phyloP scores from a whole-genome alignment of 306 rosid genomes.

The Cotoneaster glaucophyllus region DNA sequence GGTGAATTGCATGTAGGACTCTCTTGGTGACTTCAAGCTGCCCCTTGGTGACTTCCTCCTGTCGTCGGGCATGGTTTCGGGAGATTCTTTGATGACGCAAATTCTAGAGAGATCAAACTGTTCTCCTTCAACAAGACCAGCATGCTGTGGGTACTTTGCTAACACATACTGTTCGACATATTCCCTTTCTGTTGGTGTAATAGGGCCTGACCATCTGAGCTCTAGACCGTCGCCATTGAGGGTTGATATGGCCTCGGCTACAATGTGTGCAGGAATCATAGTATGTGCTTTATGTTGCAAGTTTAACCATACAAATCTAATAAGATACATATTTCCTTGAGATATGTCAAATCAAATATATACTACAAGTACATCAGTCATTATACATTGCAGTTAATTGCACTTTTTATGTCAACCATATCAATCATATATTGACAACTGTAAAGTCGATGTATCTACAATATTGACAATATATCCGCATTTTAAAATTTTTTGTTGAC shows the following conservation, averaged over 20 bases:
- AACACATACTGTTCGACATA: constrained; percentile 76
- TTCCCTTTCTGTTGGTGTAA: constrained; percentile 76
- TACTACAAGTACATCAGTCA: too few relatives aligned
- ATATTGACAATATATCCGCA: too few relatives aligned
- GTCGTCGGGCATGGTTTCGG: constrained; percentile 43
- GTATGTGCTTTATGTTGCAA: constrained; percentile 41
- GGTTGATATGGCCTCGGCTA: constrained; percentile 56
- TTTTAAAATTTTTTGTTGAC: too few relatives aligned
- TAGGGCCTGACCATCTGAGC: constrained; percentile 91
- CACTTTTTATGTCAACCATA: too few relatives aligned
- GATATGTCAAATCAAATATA: not conserved
- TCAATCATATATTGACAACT: too few relatives aligned
- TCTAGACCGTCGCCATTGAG: constrained; percentile 56
- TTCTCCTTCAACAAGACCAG: constrained; percentile 56
- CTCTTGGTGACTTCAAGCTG: constrained; percentile 28
- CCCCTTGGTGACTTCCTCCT: constrained; percentile 56
- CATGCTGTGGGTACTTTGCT: constrained; percentile 82
- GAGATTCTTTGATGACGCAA: constrained; percentile 63
- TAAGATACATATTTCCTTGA: constrained; percentile 4
- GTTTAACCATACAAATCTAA: not conserved
- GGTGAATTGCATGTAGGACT: constrained; percentile 39
- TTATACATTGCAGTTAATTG: too few relatives aligned
- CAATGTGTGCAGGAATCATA: constrained; percentile 42
- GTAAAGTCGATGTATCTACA: too few relatives aligned
- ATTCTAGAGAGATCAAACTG: constrained; percentile 60